Conservation (phyloP, 768 basidiomycete species). For the Suillus fuscotomentosus region DNA sequence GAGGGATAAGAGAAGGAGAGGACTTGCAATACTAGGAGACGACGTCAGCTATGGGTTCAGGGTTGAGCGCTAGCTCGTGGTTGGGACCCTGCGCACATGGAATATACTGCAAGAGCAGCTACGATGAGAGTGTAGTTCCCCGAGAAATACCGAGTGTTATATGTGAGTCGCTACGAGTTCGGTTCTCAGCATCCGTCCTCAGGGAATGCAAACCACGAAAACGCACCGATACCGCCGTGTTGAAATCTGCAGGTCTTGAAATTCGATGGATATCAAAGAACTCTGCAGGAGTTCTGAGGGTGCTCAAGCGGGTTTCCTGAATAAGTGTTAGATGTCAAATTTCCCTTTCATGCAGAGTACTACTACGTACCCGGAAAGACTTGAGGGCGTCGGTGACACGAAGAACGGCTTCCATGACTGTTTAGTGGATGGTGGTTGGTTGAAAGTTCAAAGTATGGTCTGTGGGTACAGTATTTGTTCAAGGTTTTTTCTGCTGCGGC, state of each 20-base stretch:
- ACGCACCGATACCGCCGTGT: conserved; percentile 73
- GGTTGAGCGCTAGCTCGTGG: background rate
- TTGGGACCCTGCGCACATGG: conserved; percentile 54
- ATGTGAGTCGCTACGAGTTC: conserved; percentile 73
- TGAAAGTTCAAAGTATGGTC: background rate
- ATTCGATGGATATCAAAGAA: conserved; percentile 85
- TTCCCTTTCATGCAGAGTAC: background rate
- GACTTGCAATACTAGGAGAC: conserved; percentile 69
- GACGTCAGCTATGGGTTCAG: background rate
- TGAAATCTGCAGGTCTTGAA: conserved; percentile 81
- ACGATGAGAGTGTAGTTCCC: conserved; percentile 88
- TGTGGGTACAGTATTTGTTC: background rate
- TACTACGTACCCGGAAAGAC: conserved; percentile 58
- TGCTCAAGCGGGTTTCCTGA: conserved; percentile 79
- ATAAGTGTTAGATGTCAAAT: background rate
- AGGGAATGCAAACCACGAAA: background rate
- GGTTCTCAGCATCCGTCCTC: background rate
- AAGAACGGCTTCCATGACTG: conserved; percentile 60
- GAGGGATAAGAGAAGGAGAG: conserved; percentile 78
- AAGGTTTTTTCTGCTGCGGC: conserved; percentile 11
- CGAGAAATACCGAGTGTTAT: conserved; percentile 91
- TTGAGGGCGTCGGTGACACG: conserved; percentile 70
- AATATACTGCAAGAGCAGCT: conserved; percentile 78
- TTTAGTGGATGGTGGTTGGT: conserved; percentile 3
- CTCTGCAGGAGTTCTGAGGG: conserved; percentile 67